phyloP scores from a whole-genome alignment of 75 land plant species.

The Azolla pinnata region DNA sequence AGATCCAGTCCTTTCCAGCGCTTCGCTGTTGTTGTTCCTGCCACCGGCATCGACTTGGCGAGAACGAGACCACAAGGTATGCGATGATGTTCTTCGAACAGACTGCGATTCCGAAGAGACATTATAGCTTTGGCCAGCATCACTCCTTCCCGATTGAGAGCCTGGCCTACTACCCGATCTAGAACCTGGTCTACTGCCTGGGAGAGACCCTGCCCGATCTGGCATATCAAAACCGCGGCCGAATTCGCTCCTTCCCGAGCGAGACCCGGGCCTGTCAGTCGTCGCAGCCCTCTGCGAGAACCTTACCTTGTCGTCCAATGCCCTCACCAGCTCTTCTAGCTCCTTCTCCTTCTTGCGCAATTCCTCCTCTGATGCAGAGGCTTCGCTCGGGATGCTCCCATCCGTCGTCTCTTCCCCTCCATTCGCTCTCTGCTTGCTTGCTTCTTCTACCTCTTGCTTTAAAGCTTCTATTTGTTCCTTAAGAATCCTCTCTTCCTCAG shows the following conservation, averaged over 20 bases:
- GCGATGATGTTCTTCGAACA: constrained; percentile 10
- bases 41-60: neutral
- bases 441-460: constrained; percentile 12
- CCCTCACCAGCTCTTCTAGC: constrained; percentile 32
- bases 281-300: constrained; percentile 29
- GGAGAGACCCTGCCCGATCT: constrained; percentile 29
- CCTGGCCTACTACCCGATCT: constrained; percentile 20
- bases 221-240: neutral
- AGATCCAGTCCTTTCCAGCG: constrained; percentile 28
- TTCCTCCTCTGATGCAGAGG: no score
- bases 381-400: neutral
- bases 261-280: constrained; percentile 35
- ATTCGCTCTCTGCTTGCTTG: constrained; percentile 9
- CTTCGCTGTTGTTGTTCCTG: neutral
- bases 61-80: constrained; percentile 3
- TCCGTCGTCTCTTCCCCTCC: constrained; percentile 9
- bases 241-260: constrained; percentile 10
- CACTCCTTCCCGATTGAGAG: constrained; percentile 20
- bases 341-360: constrained; percentile 31
- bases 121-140: constrained; percentile 3
- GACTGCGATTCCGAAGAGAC: constrained; percentile 36
- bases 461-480: constrained; percentile 54
- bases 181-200: neutral
- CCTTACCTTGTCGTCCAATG: constrained; percentile 56
- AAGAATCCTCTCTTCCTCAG: constrained; percentile 42